Conservation (phyloP, 106 monocot genomes). For the Gastrodia elata region DNA sequence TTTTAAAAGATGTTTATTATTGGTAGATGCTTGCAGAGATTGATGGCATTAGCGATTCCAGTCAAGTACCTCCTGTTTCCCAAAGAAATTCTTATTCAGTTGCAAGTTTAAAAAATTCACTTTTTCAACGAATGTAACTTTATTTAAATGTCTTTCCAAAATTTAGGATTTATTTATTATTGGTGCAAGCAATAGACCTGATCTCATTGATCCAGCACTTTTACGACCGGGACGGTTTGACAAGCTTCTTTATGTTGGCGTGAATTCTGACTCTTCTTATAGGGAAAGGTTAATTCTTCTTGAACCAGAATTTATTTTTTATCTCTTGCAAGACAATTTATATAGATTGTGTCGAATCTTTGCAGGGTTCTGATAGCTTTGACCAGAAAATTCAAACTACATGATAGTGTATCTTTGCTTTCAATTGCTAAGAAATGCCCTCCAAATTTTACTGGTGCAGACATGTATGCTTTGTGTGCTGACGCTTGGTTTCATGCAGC, state of each 20-base stretch:
- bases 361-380: constrained; percentile 76
- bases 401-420: constrained; percentile 70
- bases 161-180: constrained; percentile 88
- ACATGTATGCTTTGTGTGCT: constrained; percentile 96
- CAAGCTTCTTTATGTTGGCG: constrained; percentile 92
- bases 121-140: neutral
- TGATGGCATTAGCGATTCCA: constrained; percentile 74
- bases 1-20: constrained; percentile 5
- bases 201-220: constrained; percentile 91
- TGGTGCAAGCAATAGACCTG: constrained; percentile 93
- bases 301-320: neutral
- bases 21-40: constrained; percentile 92
- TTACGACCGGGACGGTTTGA: constrained; percentile 87
- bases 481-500: constrained; percentile 99
- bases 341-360: neutral
- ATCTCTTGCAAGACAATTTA: neutral
- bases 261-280: constrained; percentile 68
- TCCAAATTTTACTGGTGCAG: constrained; percentile 91
- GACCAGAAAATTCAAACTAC: constrained; percentile 77
- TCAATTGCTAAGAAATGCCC: constrained; percentile 77
- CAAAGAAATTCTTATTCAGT: neutral
- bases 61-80: constrained; percentile 35
- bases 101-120: neutral
- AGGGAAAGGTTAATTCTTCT: constrained; percentile 57
- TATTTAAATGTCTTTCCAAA: neutral